Evolutionary conservation across 441 rosid species (phyloP), one percentile per base, ranked within the genome.

Genomic region (Aleurites moluccanus): DNA sequence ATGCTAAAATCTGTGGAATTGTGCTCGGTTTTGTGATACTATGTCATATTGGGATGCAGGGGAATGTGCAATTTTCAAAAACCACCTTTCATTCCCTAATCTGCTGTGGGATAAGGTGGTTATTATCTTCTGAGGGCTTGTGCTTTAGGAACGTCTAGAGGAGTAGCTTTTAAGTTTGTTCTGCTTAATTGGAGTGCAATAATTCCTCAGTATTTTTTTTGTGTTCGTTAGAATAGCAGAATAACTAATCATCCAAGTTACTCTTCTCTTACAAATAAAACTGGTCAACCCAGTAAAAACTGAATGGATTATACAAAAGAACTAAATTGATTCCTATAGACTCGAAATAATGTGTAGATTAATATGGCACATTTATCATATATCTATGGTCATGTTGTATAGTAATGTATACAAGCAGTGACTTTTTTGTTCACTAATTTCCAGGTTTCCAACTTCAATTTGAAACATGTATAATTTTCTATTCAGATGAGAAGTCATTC

Each of bases 261-360:
- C 35, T 40, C 23, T 56, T 53, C 40, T 56, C 52, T 56, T 40
- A 9, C 23, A 69, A 70, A 70, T 55, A 15, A 21, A 21, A 15
- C 5, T n/a, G 50, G 15, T 53, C 47, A n/a, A 30, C 18, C 52
- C 44, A 67, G 20, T 33, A 40, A 68, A 28, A 53, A 55, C 15
- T 21, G 61, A 63, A 69, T 30, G 25, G 53, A 38, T 59, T 73
- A 25, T 42, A 44, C 9, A 44, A 44, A 44, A 44, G 10, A 44
- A 45, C 2, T 10, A 16, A 11, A 50, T 3, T 15, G 56, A 50
- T 30, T 49, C 21, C 55, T 68, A 25, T 45, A 28, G 56, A 72
- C 44, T 38, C 30, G 23, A 30, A 72, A 74, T 35, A 30, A 52
- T 72, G 42, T 40, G 4, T 27, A 33, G 50, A 65, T 52, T 61